phyloP scores from a whole-genome alignment of 176 grass and related monocot genomes.

The Panicum miliaceum region DNA sequence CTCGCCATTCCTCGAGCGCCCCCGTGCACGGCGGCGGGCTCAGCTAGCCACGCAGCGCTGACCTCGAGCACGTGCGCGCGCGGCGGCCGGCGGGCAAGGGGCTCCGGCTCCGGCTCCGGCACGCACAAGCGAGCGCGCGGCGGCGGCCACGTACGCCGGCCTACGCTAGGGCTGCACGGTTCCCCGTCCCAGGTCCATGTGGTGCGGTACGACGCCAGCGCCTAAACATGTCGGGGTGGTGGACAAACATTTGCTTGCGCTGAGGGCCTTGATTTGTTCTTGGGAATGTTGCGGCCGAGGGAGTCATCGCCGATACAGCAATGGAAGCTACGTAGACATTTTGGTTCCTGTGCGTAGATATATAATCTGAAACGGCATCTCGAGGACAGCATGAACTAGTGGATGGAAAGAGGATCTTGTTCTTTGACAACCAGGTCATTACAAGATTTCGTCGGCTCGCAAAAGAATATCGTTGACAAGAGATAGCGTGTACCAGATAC shows the following conservation, averaged over 20 bases:
- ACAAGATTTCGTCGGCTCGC: no score
- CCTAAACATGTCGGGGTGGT: not conserved
- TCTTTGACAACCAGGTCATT: no score
- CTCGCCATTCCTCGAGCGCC: not conserved
- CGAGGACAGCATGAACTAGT: not conserved
- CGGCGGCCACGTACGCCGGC: slow-evolving; percentile 24
- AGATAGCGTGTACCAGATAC: no score
- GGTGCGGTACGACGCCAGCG: not conserved
- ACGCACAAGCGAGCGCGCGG: slow-evolving; percentile 28
- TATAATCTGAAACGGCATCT: not conserved
- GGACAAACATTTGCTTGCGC: slow-evolving; percentile 33
- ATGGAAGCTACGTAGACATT: not conserved
- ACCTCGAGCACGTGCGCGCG: slow-evolving; percentile 8
- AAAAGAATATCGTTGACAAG: no score
- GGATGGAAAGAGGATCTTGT: no score
- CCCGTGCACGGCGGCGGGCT: not conserved
- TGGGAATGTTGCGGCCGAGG: not conserved
- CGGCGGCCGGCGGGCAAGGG: not conserved
- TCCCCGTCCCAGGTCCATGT: not conserved
- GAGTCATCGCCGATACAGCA: not conserved
- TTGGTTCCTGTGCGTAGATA: not conserved
- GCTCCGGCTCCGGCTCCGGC: slow-evolving; percentile 8
- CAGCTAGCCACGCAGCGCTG: not conserved
- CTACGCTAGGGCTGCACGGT: not conserved
- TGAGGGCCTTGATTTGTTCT: slow-evolving; percentile 25